Evolutionary conservation across 202 grass and related monocot genomes (phyloP).

Genomic region (Musa balbisiana): DNA sequence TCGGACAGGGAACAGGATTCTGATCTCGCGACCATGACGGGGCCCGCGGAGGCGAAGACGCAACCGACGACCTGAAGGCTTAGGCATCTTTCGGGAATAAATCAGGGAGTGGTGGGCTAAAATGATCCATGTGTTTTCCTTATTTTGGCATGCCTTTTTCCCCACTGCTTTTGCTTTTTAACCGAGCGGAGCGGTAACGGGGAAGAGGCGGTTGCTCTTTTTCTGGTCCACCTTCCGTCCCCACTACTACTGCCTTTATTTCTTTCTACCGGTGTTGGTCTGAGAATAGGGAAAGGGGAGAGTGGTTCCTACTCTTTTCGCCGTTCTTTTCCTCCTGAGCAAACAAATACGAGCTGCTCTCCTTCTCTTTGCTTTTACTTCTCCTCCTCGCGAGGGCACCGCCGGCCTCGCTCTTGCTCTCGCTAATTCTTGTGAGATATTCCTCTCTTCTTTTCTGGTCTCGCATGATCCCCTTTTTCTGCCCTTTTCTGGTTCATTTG

Average conservation of each 20-base stretch:
- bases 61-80: no score
- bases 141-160: not conserved
- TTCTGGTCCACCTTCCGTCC: not conserved
- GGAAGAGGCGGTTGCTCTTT: no score
- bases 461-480: not conserved
- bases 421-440: no score
- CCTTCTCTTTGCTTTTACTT: not conserved
- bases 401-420: no score
- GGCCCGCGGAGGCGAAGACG: no score
- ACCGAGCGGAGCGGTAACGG: no score
- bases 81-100: no score
- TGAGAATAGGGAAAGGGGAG: not conserved
- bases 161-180: not conserved
- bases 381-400: not conserved
- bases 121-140: no score
- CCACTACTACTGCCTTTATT: not conserved
- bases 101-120: no score
- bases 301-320: not conserved
- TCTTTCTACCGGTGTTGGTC: not conserved
- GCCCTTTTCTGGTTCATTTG: not conserved
- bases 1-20: not conserved
- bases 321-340: not conserved
- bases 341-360: not conserved
- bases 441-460: not conserved
- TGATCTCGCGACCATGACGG: not conserved